Conservation (phyloP, 495 filamentous ascomycete species). For the Xylaria grammica region DNA sequence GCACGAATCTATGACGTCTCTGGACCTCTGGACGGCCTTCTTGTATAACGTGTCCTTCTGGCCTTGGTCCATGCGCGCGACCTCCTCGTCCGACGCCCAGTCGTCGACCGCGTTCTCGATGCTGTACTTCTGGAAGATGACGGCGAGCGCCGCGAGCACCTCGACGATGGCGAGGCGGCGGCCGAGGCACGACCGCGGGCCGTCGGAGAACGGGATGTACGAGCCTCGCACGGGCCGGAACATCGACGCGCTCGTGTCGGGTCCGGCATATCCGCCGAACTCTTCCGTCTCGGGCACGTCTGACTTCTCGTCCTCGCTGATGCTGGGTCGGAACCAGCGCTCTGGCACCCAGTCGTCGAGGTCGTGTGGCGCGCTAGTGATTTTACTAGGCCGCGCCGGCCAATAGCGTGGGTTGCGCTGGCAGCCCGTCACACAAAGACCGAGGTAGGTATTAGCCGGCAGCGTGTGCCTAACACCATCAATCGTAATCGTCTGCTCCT, state of each 20-base stretch:
- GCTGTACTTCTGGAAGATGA: constrained; percentile 66
- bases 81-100: constrained; percentile 65
- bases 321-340: constrained; percentile 48
- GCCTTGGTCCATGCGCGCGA: constrained; percentile 55
- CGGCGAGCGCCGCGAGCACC: constrained; percentile 68
- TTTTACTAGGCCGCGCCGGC: constrained; percentile 54
- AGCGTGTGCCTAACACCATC: constrained; percentile 56
- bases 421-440: constrained; percentile 48
- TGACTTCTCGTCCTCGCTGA: constrained; percentile 12
- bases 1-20: constrained; percentile 50
- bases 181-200: constrained; percentile 70
- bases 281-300: constrained; percentile 42
- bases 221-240: constrained; percentile 67
- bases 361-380: constrained; percentile 41
- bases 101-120: constrained; percentile 69
- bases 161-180: constrained; percentile 80
- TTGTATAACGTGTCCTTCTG: constrained; percentile 57
- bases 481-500: constrained; percentile 58
- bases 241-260: constrained; percentile 57
- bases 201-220: constrained; percentile 76
- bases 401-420: constrained; percentile 70
- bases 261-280: constrained; percentile 59
- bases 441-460: constrained; percentile 51
- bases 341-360: constrained; percentile 54
- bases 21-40: constrained; percentile 56